A percentile compares a stretch with the other conserved stretches of the same genome.
These are phyloP conservation scores for Arthroderma uncinatum DNA, from an alignment of 2,329 filamentous ascomycete genomes.

Conservation along the genomic window DNA sequence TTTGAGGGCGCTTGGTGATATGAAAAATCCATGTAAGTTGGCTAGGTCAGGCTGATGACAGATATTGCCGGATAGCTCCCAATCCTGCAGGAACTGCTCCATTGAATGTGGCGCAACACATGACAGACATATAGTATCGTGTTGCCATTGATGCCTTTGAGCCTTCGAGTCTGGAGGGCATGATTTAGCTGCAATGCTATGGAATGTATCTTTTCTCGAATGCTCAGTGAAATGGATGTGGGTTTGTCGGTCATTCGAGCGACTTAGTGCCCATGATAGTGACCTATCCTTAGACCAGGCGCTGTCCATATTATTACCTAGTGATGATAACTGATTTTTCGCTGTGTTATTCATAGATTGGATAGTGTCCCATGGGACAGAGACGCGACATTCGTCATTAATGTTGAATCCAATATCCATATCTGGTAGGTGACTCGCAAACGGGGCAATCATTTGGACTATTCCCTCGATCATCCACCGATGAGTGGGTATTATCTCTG, in stretches of 20 bases:
- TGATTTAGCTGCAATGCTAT: slow-evolving; percentile 37
- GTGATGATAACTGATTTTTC: slow-evolving; percentile 11
- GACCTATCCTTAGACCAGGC: slow-evolving; percentile 31
- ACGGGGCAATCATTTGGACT: slow-evolving; percentile 43
- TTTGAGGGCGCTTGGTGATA: slow-evolving; percentile 51
- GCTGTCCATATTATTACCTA: slow-evolving; percentile 18
- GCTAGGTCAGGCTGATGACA: slow-evolving; percentile 70
- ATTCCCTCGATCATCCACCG: slow-evolving; percentile 49
- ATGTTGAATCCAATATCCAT: slow-evolving; percentile 55
- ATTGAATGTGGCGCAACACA: slow-evolving; percentile 56
- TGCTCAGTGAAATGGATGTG: slow-evolving; percentile 32
- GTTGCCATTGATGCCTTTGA: slow-evolving; percentile 53
- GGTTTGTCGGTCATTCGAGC: slow-evolving; percentile 24
- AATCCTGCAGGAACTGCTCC: slow-evolving; percentile 56
- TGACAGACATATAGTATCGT: slow-evolving; percentile 50
- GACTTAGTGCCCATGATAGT: slow-evolving; percentile 29
- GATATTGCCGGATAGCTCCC: slow-evolving; percentile 52
- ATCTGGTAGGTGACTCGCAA: slow-evolving; percentile 46
- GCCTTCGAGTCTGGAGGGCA: slow-evolving; percentile 54
- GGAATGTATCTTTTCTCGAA: slow-evolving; percentile 32
- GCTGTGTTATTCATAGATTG: slow-evolving; percentile 25
- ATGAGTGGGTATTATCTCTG: slow-evolving; percentile 45
- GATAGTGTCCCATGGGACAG: slow-evolving; percentile 40
- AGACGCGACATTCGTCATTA: slow-evolving; percentile 50
- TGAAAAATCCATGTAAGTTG: slow-evolving; percentile 61